Base-by-base conservation (phyloP, 306 rosid genomes). In the Sicyos baderoa region DNA sequence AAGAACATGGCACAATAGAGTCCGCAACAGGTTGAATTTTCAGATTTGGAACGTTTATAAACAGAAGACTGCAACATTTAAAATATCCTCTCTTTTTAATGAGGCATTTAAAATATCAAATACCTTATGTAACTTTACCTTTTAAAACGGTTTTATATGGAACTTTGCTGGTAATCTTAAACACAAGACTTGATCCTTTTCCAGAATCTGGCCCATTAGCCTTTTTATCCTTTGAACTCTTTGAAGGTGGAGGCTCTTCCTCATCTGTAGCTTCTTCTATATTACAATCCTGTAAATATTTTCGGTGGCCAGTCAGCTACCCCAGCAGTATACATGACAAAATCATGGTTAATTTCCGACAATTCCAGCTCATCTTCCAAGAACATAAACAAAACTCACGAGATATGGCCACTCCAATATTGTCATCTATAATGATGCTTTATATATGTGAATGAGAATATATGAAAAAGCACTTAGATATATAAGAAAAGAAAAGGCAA, bases 101-200 rank as follows among this genome's bases (percentile, higher is more conserved):
- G 29, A 56, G 21, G n/a, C 14, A 47, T 47, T 66, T 47, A 66
- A 67, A 67, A 49, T 10, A 67, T 48, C 4, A 67, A 48, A 47
- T n/a, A 7, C 22, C 7, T 5, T 5, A 65, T 42, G 40, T 65
- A 65, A 45, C 37, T 9, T 35, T 13, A 87, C 98, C 89, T 88
- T 93, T 93, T 80, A 93, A 55, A 72, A 93, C 98, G 44, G 98
- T 87, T 85, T 93, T 93, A 73, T 93, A 93, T 10, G 98, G 87
- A 79, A 93, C 84, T 82, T 89, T 89, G 82, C 81, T 83, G 49
- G 94, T 87, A 59, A 93, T 85, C 80, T 89, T 93, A 61, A 93
- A 93, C n/a, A 84, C 84, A 78, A 89, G 91, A 77, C 57, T 88
- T 60, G 81, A 21, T 76, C 80, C 85, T 81, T 89, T 92, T 71